A percentile compares a stretch with the other conserved stretches of the same genome.
These are phyloP conservation scores for Colletotrichum sp. DNA, from an alignment of 2,329 filamentous ascomycete genomes.

Conservation along the genomic window DNA sequence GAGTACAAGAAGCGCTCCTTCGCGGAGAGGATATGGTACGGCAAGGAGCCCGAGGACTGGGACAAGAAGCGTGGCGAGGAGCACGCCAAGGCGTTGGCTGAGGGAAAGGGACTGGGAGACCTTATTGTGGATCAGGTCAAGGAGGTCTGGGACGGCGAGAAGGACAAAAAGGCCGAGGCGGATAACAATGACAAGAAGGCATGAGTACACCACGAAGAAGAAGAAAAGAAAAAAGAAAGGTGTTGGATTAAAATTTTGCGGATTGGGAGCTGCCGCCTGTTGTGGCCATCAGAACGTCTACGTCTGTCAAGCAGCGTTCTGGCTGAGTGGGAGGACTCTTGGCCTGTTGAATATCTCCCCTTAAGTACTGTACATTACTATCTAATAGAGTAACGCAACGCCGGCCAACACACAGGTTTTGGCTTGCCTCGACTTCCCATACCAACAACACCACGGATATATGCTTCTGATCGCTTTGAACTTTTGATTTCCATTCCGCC, in stretches of 20 bases:
- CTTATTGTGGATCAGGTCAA: constrained; percentile 62
- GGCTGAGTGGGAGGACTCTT: not conserved
- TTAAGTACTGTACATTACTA: constrained; percentile 12
- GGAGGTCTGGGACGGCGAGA: constrained; percentile 52
- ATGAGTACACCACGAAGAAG: not conserved
- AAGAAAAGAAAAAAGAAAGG: no score
- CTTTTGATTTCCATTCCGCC: not conserved
- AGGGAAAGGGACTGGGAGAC: constrained; percentile 61
- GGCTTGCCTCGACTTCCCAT: not conserved
- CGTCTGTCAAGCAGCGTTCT: not conserved
- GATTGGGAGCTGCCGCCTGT: not conserved
- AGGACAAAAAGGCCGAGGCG: constrained; percentile 19
- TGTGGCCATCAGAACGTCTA: not conserved
- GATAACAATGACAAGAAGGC: constrained; percentile 21
- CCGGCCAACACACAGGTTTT: not conserved
- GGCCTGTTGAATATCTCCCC: not conserved
- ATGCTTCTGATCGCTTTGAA: not conserved
- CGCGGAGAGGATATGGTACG: constrained; percentile 63
- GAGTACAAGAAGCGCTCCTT: constrained; percentile 29
- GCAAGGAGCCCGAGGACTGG: constrained; percentile 60
- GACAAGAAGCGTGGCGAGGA: constrained; percentile 54
- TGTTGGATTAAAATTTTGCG: not conserved
- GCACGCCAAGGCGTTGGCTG: constrained; percentile 57
- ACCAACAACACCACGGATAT: not conserved
- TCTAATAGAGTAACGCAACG: not conserved